Conservation (phyloP, 2,329 filamentous ascomycete species). For the Aspergillus chevalieri region DNA sequence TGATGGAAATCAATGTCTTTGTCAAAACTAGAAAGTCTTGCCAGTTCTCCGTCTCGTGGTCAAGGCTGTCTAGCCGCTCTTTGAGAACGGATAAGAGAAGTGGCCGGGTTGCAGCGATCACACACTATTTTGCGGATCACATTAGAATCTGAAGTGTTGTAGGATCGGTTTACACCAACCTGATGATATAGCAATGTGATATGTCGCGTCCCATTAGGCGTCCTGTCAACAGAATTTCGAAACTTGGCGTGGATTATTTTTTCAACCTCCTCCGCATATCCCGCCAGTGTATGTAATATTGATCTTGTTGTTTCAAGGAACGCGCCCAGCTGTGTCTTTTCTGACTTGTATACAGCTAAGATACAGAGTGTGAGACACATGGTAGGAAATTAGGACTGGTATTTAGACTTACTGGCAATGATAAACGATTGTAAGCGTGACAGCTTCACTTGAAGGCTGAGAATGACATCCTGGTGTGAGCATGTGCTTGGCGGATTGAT, state of each 20-base stretch:
- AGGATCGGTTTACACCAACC: constrained; percentile 14
- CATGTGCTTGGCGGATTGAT: constrained; percentile 20
- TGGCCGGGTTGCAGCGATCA: constrained; percentile 36
- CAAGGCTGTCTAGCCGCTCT: constrained; percentile 28
- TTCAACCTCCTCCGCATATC: constrained; percentile 37
- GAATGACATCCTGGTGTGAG: constrained; percentile 23
- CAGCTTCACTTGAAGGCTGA: constrained; percentile 33
- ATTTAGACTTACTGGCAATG: constrained; percentile 24
- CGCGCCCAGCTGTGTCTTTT: constrained; percentile 26
- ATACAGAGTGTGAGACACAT: not conserved
- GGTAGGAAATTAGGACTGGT: not conserved
- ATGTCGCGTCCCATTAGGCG: constrained; percentile 34
- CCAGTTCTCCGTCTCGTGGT: constrained; percentile 23
- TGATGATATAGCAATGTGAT: constrained; percentile 37
- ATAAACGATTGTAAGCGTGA: constrained; percentile 33
- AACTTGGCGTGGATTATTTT: constrained; percentile 30
- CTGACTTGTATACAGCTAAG: constrained; percentile 32
- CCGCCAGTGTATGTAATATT: constrained; percentile 32
- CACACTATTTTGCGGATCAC: constrained; percentile 21
- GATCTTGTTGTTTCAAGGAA: constrained; percentile 35
- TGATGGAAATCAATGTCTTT: constrained; percentile 31
- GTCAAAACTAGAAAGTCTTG: constrained; percentile 29
- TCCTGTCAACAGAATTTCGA: constrained; percentile 29
- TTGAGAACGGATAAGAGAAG: constrained; percentile 35
- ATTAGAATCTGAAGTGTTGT: not conserved